Evolutionary conservation across 129 eudicot genomes (phyloP).

Genomic region (Apium graveolens): DNA sequence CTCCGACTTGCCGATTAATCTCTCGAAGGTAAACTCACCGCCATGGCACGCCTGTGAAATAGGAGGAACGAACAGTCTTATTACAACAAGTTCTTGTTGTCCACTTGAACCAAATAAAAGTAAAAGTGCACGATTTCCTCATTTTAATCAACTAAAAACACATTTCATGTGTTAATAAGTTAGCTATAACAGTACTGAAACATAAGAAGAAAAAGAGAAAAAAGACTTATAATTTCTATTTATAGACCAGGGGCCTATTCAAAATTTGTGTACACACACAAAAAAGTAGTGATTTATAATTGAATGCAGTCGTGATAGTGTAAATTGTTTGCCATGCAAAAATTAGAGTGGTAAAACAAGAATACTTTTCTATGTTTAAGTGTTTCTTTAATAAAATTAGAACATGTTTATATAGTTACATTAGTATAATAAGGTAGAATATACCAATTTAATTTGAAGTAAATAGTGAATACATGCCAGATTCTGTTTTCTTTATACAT

Average conservation of each 20-base stretch:
- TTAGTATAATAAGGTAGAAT: too few relatives aligned
- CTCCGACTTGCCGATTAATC: too few relatives aligned
- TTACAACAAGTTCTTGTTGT: not conserved
- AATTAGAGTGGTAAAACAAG: not conserved
- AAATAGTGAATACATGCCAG: too few relatives aligned
- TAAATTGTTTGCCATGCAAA: not conserved
- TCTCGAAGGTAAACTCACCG: too few relatives aligned
- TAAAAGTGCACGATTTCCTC: not conserved
- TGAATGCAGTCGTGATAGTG: not conserved
- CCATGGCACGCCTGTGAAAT: too few relatives aligned
- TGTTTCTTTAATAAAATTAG: not conserved
- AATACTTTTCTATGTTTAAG: not conserved
- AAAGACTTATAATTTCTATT: not conserved
- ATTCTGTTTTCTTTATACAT: too few relatives aligned
- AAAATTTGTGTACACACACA: not conserved
- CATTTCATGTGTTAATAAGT: constrained; percentile 2
- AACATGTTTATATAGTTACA: not conserved
- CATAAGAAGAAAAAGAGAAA: not conserved
- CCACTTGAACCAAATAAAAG: not conserved
- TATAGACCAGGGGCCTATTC: not conserved
- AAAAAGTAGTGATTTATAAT: not conserved
- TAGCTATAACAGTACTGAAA: not conserved
- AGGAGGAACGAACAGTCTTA: not conserved
- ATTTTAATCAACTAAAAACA: not conserved
- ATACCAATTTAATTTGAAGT: too few relatives aligned